Conservation (phyloP, 2,329 filamentous ascomycete species). For the Aspergillus pseudotamarii region DNA sequence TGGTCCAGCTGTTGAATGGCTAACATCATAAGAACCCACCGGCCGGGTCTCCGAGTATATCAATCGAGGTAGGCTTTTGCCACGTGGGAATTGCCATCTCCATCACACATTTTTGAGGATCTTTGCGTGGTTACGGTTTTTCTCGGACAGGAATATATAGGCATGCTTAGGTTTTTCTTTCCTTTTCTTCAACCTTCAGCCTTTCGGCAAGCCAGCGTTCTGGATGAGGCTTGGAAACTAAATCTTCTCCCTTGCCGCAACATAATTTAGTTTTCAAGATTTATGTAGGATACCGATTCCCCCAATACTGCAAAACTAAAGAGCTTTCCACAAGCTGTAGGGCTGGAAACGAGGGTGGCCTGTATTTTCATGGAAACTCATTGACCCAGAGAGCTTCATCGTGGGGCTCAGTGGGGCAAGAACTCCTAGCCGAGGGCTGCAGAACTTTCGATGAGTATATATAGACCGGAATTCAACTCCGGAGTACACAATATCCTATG, state of each 20-base stretch:
- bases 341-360: not conserved
- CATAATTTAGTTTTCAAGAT: not conserved
- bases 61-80: not conserved
- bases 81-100: not conserved
- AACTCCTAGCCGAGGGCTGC: not conserved
- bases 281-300: too few species aligned
- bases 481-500: not conserved
- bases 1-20: not conserved
- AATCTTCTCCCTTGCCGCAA: not conserved
- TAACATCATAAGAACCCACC: not conserved
- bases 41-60: too few species aligned
- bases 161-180: not conserved
- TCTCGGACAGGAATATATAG: not conserved
- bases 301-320: not conserved
- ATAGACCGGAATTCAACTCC: not conserved
- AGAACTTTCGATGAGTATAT: not conserved
- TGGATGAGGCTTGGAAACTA: not conserved
- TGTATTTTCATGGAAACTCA: not conserved
- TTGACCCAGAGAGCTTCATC: not conserved
- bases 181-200: not conserved
- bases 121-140: not conserved
- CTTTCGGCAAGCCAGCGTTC: not conserved
- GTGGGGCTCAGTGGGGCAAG: not conserved
- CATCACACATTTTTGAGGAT: not conserved
- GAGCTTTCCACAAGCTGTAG: not conserved